A percentile compares a stretch with the other conserved stretches of the same genome.
Evolutionary conservation across 1,284 basidiomycete species (phyloP).

Genomic region (Apiotrichum sp.): DNA sequence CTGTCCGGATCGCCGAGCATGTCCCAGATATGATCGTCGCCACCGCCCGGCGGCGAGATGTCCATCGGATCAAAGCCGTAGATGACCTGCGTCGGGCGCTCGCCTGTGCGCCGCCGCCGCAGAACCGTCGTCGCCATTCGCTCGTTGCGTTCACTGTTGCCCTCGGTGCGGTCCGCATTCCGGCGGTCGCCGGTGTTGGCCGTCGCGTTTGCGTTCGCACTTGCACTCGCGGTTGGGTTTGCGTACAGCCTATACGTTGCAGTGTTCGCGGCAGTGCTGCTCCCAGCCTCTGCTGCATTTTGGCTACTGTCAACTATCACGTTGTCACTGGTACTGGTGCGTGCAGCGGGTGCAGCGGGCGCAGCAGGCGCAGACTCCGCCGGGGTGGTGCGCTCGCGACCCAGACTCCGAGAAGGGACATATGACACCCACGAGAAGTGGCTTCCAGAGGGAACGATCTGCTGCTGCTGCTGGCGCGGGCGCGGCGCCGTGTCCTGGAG

Average conservation of each 20-base stretch:
- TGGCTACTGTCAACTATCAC: background rate
- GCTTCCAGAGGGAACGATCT: constrained; percentile 1
- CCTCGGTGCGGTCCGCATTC: background rate
- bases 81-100: background rate
- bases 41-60: constrained; percentile 11
- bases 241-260: too few species aligned
- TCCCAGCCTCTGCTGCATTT: background rate
- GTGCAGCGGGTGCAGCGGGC: too few species aligned
- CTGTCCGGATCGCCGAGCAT: constrained; percentile 74
- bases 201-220: too few species aligned
- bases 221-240: too few species aligned
- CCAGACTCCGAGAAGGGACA: background rate
- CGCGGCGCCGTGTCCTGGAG: constrained; percentile 1
- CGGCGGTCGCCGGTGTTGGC: background rate
- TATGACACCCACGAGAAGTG: constrained; percentile 7
- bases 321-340: too few species aligned
- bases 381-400: background rate
- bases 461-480: background rate
- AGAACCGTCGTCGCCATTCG: constrained; percentile 10
- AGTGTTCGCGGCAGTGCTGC: background rate
- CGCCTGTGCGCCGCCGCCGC: constrained; percentile 4
- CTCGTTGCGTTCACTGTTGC: constrained; percentile 4
- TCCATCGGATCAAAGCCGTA: constrained; percentile 13
- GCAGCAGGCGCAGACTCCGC: background rate
- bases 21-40: constrained; percentile 47